These are phyloP conservation scores for Tricholoma saponaceum DNA, from an alignment of 768 basidiomycete genomes.

Conservation along the genomic window DNA sequence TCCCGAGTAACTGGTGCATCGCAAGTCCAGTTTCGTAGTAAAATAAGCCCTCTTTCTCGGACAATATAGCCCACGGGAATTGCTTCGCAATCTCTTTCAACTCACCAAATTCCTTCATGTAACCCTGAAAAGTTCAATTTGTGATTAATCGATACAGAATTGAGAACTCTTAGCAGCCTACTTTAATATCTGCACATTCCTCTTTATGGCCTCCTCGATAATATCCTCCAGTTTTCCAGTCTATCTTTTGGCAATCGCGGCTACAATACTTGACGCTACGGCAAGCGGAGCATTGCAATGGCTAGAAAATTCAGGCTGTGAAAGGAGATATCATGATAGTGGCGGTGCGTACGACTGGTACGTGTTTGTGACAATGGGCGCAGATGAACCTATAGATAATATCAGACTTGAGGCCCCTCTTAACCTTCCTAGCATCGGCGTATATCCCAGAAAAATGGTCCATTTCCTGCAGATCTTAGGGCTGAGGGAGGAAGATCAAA, in stretches of 20 bases:
- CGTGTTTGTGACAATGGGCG: neutral
- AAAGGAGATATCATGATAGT: neutral
- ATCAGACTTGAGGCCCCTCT: neutral
- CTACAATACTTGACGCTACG: neutral
- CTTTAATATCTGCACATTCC: neutral
- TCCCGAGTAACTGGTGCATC: neutral
- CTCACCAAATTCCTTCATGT: neutral
- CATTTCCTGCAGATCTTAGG: too few relatives aligned
- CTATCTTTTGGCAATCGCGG: neutral
- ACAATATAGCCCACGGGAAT: neutral
- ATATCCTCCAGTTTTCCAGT: neutral
- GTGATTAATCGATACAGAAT: neutral
- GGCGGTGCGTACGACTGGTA: neutral
- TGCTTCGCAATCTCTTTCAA: neutral
- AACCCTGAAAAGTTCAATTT: neutral
- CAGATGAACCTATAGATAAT: neutral
- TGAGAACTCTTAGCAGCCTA: neutral
- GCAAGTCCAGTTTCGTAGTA: neutral
- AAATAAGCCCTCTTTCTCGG: neutral
- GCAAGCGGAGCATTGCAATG: neutral
- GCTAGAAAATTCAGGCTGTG: neutral
- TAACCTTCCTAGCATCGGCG: neutral
- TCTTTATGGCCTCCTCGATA: neutral
- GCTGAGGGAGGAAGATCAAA: too few relatives aligned
- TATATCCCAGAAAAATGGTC: neutral